These are phyloP conservation scores for grape (Vitis vinifera) DNA, from an alignment of 164 flowering plant species.

Conservation along the genomic window DNA sequence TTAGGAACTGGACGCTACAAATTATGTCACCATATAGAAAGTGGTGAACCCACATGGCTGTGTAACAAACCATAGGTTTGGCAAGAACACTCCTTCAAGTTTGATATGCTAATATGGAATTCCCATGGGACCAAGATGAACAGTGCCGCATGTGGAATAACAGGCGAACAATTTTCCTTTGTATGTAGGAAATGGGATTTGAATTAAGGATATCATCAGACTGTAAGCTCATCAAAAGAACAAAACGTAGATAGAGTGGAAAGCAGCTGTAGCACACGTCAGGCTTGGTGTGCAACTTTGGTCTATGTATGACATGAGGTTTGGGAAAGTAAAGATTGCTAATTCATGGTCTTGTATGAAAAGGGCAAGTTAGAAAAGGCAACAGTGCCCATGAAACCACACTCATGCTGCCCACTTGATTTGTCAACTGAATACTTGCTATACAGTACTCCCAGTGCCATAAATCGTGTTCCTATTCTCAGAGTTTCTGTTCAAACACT, in stretches of 20 bases:
- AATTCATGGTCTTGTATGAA: constrained; percentile 11
- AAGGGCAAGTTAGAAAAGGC: constrained; percentile 15
- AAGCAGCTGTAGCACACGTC: constrained; percentile 5
- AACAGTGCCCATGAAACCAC: constrained; percentile 1
- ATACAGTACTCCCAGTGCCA: too few species aligned
- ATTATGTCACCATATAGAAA: too few species aligned
- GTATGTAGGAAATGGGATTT: too few species aligned
- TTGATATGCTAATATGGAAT: background rate
- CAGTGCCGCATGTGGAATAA: background rate
- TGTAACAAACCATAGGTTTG: too few species aligned
- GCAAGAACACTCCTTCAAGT: too few species aligned
- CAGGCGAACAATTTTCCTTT: background rate
- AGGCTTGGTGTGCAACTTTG: background rate
- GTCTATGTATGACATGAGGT: constrained; percentile 8
- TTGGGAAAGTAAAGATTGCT: constrained; percentile 6
- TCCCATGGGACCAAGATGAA: background rate
- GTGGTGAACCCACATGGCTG: too few species aligned
- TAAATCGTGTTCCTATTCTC: too few species aligned
- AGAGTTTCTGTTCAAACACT: too few species aligned
- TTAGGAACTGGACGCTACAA: too few species aligned
- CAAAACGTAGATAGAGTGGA: background rate
- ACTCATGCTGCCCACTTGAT: background rate
- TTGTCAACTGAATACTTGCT: background rate
- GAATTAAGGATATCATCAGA: too few species aligned
- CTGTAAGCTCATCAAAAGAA: background rate